Conservation (phyloP, 2,329 filamentous ascomycete species). For the Colletotrichum scovillei region DNA sequence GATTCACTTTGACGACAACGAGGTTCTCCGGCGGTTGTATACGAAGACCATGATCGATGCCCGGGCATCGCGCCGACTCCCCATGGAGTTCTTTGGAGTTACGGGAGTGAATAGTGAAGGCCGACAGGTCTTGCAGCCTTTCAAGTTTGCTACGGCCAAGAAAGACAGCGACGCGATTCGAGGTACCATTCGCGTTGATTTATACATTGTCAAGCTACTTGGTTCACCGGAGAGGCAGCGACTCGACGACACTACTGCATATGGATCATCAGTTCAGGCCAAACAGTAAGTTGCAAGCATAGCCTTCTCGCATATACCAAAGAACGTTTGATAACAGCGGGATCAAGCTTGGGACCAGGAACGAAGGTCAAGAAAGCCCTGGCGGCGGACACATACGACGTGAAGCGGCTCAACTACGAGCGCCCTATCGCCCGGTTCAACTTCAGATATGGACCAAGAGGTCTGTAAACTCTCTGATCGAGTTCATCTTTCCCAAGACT, state of each 20-base stretch:
- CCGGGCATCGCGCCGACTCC: neutral
- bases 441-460: neutral
- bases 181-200: neutral
- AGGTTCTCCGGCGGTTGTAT: neutral
- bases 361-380: neutral
- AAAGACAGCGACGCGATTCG: neutral
- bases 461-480: neutral
- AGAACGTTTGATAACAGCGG: neutral
- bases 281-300: neutral
- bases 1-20: neutral
- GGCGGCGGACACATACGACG: neutral
- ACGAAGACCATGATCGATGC: neutral
- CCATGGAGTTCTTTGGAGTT: neutral
- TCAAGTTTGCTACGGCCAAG: neutral
- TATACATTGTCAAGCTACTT: neutral
- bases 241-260: neutral
- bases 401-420: neutral
- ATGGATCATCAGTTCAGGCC: neutral
- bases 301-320: too few relatives aligned
- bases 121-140: neutral
- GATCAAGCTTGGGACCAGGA: neutral
- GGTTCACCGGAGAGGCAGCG: neutral
- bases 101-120: neutral
- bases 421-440: neutral
- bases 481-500: neutral